A percentile compares a stretch with the other conserved stretches of the same genome.
phyloP scores from a whole-genome alignment of 148 eudicot genomes.

The Chenopodium album region DNA sequence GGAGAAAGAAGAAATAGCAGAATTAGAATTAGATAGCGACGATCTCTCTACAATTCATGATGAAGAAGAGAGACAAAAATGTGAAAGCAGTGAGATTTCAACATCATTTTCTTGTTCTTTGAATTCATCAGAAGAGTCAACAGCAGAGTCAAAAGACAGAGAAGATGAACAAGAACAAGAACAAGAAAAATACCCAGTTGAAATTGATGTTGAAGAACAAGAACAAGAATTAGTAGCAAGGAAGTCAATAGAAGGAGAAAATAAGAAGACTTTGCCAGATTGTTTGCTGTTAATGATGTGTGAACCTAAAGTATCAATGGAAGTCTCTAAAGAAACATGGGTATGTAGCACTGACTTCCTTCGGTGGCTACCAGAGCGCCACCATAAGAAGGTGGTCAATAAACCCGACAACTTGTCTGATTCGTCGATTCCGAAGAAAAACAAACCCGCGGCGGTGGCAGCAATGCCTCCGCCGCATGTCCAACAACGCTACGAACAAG shows the following conservation, averaged over 20 bases:
- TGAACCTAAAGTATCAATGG: slow-evolving; percentile 95
- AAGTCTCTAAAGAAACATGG: slow-evolving; percentile 95
- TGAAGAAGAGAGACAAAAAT: slow-evolving; percentile 17
- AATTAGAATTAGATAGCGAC: not conserved
- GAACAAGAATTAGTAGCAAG: not conserved
- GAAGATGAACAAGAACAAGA: slow-evolving; percentile 15
- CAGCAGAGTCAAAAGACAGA: slow-evolving; percentile 23
- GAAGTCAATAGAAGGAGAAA: slow-evolving; percentile 21
- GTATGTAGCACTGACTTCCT: slow-evolving; percentile 74
- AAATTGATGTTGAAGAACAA: not conserved
- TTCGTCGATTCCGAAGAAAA: slow-evolving; percentile 27
- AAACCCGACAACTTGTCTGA: slow-evolving; percentile 29
- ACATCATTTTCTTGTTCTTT: slow-evolving; percentile 4
- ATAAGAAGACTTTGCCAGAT: slow-evolving; percentile 54
- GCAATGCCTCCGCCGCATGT: not conserved
- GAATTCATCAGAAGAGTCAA: slow-evolving; percentile 25
- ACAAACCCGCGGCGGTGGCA: slow-evolving; percentile 26
- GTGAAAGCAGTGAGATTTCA: slow-evolving; percentile 18
- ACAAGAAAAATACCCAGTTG: slow-evolving; percentile 4
- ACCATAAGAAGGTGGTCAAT: slow-evolving; percentile 26
- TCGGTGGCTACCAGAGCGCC: slow-evolving; percentile 56
- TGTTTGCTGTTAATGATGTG: slow-evolving; percentile 89
- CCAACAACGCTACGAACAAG: not conserved
- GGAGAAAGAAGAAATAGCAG: not conserved
- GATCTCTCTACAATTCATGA: not conserved